Evolutionary conservation across 306 rosid genomes (phyloP).

Genomic region (Citrullus mucosospermus): DNA sequence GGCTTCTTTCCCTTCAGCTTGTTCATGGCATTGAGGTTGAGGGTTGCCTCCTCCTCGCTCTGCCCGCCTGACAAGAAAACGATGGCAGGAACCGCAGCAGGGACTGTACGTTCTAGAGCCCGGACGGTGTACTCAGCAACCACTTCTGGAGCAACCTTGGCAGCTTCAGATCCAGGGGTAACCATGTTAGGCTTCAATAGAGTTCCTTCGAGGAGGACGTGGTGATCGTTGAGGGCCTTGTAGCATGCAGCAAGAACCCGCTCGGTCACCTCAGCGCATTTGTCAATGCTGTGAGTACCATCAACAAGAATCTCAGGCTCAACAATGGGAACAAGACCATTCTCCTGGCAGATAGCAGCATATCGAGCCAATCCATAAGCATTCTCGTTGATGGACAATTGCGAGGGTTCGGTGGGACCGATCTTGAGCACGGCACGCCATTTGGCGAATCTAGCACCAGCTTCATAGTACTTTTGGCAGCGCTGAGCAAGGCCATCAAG

Average conservation of each 20-base stretch:
- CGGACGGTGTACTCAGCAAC: slow-evolving; percentile 60
- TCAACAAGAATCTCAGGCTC: slow-evolving; percentile 83
- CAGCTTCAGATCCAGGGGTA: slow-evolving; percentile 63
- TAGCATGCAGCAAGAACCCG: slow-evolving; percentile 70
- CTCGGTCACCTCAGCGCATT: slow-evolving; percentile 68
- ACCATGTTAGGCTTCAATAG: slow-evolving; percentile 90
- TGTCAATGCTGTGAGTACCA: slow-evolving; percentile 56
- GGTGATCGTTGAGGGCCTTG: slow-evolving; percentile 72
- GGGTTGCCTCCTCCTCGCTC: slow-evolving; percentile 78
- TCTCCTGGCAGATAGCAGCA: slow-evolving; percentile 70
- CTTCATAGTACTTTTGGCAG: slow-evolving; percentile 67
- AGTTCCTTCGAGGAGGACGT: slow-evolving; percentile 69
- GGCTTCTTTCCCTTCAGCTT: slow-evolving; percentile 65
- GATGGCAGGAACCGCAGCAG: slow-evolving; percentile 61
- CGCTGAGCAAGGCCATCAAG: slow-evolving; percentile 59
- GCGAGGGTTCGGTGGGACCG: slow-evolving; percentile 61
- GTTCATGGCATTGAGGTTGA: slow-evolving; percentile 77
- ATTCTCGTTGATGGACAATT: slow-evolving; percentile 45
- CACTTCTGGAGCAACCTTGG: slow-evolving; percentile 43
- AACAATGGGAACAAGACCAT: slow-evolving; percentile 72
- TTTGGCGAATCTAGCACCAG: slow-evolving; percentile 74
- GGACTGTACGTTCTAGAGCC: slow-evolving; percentile 56
- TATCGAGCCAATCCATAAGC: slow-evolving; percentile 72
- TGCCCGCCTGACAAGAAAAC: slow-evolving; percentile 89
- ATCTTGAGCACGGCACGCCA: slow-evolving; percentile 82